Percentiles rank a stretch among this genome's conserved stretches.
These are phyloP conservation scores for Pseudogymnoascus sp. DNA, from an alignment of 2,329 filamentous ascomycete genomes.

Conservation along the genomic window DNA sequence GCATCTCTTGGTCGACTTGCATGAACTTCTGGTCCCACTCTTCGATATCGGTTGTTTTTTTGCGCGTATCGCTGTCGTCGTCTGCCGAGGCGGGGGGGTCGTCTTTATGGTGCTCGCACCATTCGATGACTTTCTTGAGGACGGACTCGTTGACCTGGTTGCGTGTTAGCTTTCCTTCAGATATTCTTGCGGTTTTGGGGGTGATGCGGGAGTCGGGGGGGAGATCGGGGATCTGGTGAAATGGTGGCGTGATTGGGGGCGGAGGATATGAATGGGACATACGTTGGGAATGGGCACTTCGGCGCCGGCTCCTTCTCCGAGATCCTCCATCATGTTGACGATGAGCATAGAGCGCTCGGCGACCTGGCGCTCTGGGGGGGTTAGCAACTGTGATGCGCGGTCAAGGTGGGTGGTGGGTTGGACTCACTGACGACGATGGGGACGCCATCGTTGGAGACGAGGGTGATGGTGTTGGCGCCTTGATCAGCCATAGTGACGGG, in stretches of 20 bases:
- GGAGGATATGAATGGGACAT: slow-evolving; percentile 26
- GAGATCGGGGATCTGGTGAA: slow-evolving; percentile 12
- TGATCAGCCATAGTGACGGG: slow-evolving; percentile 2
- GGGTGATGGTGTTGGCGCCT: slow-evolving; percentile 31
- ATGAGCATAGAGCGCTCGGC: slow-evolving; percentile 89
- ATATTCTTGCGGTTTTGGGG: neutral
- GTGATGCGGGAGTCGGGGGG: slow-evolving; percentile 8
- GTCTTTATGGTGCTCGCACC: slow-evolving; percentile 90
- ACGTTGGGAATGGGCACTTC: slow-evolving; percentile 76
- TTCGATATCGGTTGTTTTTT: slow-evolving; percentile 98
- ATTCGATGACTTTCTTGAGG: slow-evolving; percentile 92
- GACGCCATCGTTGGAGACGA: slow-evolving; percentile 42
- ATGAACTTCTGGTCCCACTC: slow-evolving; percentile 99
- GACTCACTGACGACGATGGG: slow-evolving; percentile 42
- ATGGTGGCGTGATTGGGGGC: slow-evolving; percentile 11
- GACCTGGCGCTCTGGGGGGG: slow-evolving; percentile 60
- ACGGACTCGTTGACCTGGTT: slow-evolving; percentile 80
- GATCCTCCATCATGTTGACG: slow-evolving; percentile 96
- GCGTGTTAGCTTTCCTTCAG: slow-evolving; percentile 13
- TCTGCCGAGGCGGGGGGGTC: slow-evolving; percentile 76
- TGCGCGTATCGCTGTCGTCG: slow-evolving; percentile 86
- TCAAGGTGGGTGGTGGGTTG: slow-evolving; percentile 8
- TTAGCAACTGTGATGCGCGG: slow-evolving; percentile 7
- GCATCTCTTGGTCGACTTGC: slow-evolving; percentile 99
- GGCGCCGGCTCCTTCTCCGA: slow-evolving; percentile 53